These are phyloP conservation scores for Yamadazyma dendronema DNA, from an alignment of 1,139 yeast genomes.

Conservation along the genomic window DNA sequence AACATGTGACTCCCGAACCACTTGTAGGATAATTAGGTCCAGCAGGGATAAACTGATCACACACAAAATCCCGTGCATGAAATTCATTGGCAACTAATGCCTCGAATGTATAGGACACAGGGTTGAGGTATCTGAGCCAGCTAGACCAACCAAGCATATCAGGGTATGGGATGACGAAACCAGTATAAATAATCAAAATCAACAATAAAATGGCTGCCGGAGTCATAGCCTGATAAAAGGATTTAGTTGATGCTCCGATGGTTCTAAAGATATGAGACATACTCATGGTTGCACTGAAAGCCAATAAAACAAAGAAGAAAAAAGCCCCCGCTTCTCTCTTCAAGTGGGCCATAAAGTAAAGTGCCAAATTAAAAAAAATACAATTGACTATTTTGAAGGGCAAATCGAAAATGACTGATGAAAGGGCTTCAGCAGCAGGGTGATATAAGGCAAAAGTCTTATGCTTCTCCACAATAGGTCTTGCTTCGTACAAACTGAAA, in stretches of 20 bases:
- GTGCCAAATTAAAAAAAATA: slow-evolving; percentile 40
- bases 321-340: slow-evolving; percentile 55
- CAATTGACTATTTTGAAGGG: slow-evolving; percentile 52
- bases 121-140: slow-evolving; percentile 60
- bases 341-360: slow-evolving; percentile 57
- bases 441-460: slow-evolving; percentile 51
- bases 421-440: slow-evolving; percentile 62
- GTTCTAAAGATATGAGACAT: slow-evolving; percentile 61
- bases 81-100: slow-evolving; percentile 55
- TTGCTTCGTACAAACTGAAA: slow-evolving; percentile 51
- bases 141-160: slow-evolving; percentile 62
- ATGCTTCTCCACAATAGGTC: slow-evolving; percentile 62
- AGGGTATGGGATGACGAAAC: slow-evolving; percentile 56
- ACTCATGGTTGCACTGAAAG: slow-evolving; percentile 44
- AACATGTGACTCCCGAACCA: slow-evolving; percentile 43
- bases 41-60: slow-evolving; percentile 45
- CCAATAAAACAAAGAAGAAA: slow-evolving; percentile 47
- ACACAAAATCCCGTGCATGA: slow-evolving; percentile 47
- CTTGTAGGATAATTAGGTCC: slow-evolving; percentile 45
- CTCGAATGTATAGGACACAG: slow-evolving; percentile 58
- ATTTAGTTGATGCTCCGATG: slow-evolving; percentile 54
- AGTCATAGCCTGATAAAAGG: slow-evolving; percentile 58
- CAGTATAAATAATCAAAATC: slow-evolving; percentile 54
- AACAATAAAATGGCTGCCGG: slow-evolving; percentile 56
- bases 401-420: slow-evolving; percentile 53